Conservation (phyloP, 768 basidiomycete species). For the Termitomyces sp. region DNA sequence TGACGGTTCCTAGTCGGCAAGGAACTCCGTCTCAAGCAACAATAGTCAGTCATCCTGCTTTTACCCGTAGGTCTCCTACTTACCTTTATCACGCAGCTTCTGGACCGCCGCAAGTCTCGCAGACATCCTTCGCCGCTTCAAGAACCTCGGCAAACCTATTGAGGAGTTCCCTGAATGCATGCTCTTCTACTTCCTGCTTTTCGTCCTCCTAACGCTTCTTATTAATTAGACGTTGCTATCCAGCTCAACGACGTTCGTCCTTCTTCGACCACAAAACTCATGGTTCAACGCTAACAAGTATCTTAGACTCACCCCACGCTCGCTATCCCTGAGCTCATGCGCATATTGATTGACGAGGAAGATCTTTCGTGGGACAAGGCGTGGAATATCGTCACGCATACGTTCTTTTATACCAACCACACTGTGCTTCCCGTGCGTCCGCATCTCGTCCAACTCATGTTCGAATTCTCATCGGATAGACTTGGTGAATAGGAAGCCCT, state of each 20-base stretch:
- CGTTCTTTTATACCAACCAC: slow-evolving; percentile 96
- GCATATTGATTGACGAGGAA: slow-evolving; percentile 89
- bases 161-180: slow-evolving; percentile 77
- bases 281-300: neutral
- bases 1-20: slow-evolving; percentile 58
- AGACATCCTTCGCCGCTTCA: slow-evolving; percentile 92
- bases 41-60: slow-evolving; percentile 48
- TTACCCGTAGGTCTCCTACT: neutral
- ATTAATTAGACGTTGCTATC: slow-evolving; percentile 67
- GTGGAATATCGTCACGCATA: slow-evolving; percentile 85
- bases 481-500: slow-evolving; percentile 55
- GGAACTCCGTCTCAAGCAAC: slow-evolving; percentile 89
- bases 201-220: slow-evolving; percentile 1
- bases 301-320: slow-evolving; percentile 88
- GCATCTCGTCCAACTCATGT: neutral
- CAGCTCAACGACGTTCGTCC: slow-evolving; percentile 82
- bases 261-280: neutral
- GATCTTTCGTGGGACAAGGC: slow-evolving; percentile 78
- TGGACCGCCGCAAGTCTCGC: slow-evolving; percentile 86
- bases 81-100: slow-evolving; percentile 42
- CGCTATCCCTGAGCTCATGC: slow-evolving; percentile 93
- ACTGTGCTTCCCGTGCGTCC: slow-evolving; percentile 79
- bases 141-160: slow-evolving; percentile 79
- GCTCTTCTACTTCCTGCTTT: slow-evolving; percentile 18
- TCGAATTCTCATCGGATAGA: neutral